These are phyloP conservation scores for Periconia sp. DNA, from an alignment of 2,329 filamentous ascomycete genomes.

Conservation along the genomic window DNA sequence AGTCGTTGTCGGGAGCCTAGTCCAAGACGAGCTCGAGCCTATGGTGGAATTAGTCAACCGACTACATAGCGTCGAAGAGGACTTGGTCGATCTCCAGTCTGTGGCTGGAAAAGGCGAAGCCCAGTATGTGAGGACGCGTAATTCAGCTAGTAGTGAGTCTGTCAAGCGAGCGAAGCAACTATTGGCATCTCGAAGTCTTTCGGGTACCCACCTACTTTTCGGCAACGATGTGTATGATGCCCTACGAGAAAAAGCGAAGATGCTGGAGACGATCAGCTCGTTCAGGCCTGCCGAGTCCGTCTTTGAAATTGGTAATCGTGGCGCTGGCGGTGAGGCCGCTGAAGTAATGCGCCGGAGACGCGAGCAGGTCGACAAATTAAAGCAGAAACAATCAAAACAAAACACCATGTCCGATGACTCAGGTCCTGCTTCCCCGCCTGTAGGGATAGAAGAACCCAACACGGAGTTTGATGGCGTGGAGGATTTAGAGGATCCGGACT, in stretches of 20 bases:
- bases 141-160: constrained; percentile 87
- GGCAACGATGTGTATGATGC: constrained; percentile 64
- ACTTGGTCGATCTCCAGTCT: constrained; percentile 71
- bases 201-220: constrained; percentile 81
- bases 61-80: constrained; percentile 74
- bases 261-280: constrained; percentile 86
- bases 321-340: constrained; percentile 67
- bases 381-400: constrained; percentile 38
- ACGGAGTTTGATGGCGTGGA: constrained; percentile 44
- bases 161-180: constrained; percentile 85
- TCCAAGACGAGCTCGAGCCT: constrained; percentile 74
- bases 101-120: constrained; percentile 91
- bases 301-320: constrained; percentile 87
- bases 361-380: constrained; percentile 69
- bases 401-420: constrained; percentile 23
- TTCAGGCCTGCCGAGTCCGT: constrained; percentile 93
- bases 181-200: constrained; percentile 72
- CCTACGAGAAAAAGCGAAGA: constrained; percentile 74
- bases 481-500: constrained; percentile 42
- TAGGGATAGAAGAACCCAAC: constrained; percentile 16
- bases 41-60: constrained; percentile 85
- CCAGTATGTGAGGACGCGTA: constrained; percentile 87
- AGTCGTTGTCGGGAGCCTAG: constrained; percentile 79
- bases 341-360: constrained; percentile 77
- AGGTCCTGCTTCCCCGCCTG: background rate